These are phyloP conservation scores for Perkinsus marinus DNA, from an alignment of 169 alveolate genomes.

Conservation along the genomic window DNA sequence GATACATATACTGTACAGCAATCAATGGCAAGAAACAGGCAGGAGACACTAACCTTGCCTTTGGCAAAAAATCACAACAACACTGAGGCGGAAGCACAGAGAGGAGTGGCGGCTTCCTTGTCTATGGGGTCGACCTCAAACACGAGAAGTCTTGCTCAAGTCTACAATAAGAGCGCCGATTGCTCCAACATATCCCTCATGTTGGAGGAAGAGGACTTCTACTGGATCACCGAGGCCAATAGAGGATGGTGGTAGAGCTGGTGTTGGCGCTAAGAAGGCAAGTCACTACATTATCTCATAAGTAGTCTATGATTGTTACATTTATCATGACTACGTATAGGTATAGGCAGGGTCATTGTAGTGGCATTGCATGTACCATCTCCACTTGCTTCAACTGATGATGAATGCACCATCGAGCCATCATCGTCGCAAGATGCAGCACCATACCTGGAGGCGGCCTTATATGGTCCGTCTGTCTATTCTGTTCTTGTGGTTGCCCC, in stretches of 20 bases:
- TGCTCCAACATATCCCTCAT: slow-evolving; percentile 62
- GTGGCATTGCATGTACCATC: background rate
- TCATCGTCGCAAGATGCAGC: background rate
- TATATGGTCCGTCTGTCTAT: background rate
- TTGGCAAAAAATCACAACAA: background rate
- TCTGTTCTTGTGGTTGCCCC: background rate
- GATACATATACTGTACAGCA: background rate
- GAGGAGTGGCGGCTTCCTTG: no score
- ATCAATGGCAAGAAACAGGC: background rate
- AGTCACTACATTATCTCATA: no score
- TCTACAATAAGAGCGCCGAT: slow-evolving; percentile 52
- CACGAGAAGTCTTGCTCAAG: background rate
- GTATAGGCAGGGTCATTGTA: background rate
- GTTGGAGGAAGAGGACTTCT: slow-evolving; percentile 37
- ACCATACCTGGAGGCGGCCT: background rate
- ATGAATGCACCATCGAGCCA: background rate
- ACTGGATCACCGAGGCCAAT: background rate
- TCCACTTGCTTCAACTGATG: no score
- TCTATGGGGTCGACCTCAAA: background rate
- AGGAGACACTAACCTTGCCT: background rate
- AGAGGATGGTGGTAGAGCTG: background rate
- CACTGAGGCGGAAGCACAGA: background rate
- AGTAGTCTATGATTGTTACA: no score
- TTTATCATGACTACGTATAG: background rate
- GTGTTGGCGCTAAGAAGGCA: background rate